Evolutionary conservation across 768 basidiomycete species (phyloP).

Genomic region (Lentinus tigrinus): DNA sequence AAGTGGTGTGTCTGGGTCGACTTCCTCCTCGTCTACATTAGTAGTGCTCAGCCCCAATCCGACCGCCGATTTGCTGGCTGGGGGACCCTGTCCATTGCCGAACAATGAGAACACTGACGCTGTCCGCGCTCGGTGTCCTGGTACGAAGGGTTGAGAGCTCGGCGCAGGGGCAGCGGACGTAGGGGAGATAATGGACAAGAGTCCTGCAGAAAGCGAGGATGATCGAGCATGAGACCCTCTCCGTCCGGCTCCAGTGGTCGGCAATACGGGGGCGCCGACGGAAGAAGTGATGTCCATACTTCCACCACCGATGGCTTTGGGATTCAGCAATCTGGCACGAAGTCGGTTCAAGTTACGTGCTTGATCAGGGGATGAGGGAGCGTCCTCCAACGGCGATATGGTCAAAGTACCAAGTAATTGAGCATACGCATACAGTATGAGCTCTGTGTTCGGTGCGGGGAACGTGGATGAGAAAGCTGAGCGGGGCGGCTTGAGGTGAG

Average conservation of each 20-base stretch:
- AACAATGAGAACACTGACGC: constrained; percentile 23
- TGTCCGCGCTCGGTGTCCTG: constrained; percentile 22
- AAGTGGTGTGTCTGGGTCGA: constrained; percentile 64
- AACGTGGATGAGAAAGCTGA: constrained; percentile 44
- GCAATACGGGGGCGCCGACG: constrained; percentile 20
- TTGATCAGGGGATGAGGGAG: constrained; percentile 44
- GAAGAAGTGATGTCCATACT: constrained; percentile 75
- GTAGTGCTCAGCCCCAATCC: constrained; percentile 32
- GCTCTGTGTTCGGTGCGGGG: constrained; percentile 53
- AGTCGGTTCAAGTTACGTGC: constrained; percentile 43
- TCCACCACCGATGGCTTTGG: constrained; percentile 61
- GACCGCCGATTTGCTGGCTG: constrained; percentile 13
- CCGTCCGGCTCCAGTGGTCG: background rate
- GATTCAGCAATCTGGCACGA: constrained; percentile 49
- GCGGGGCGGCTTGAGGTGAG: constrained; percentile 26
- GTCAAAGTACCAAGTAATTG: constrained; percentile 71
- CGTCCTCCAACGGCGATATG: constrained; percentile 48
- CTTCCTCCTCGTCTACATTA: constrained; percentile 36
- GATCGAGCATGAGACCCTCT: constrained; percentile 43
- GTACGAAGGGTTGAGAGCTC: constrained; percentile 10
- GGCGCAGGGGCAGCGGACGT: constrained; percentile 14
- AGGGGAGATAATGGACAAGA: constrained; percentile 37
- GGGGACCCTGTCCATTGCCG: constrained; percentile 10
- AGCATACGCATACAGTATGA: constrained; percentile 83
- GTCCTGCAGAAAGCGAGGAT: constrained; percentile 49